phyloP scores from a whole-genome alignment of 495 filamentous ascomycete species.

The Bombardia bombarda region DNA sequence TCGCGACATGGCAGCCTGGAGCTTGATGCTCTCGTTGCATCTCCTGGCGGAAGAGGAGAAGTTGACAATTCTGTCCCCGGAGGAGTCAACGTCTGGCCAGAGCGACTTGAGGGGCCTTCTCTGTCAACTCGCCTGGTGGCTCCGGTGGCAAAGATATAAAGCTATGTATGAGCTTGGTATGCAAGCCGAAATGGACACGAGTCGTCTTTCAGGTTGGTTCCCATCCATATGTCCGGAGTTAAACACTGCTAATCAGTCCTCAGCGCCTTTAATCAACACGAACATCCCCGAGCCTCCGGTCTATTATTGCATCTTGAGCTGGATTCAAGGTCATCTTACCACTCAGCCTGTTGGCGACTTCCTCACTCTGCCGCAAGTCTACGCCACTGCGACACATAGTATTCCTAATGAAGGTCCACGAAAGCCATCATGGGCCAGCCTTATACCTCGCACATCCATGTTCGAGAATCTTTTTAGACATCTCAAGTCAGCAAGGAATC shows the following conservation, averaged over 20 bases:
- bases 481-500: slow-evolving; percentile 27
- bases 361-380: slow-evolving; percentile 51
- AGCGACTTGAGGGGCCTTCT: slow-evolving; percentile 60
- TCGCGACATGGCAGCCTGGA: slow-evolving; percentile 53
- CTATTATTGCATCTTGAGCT: slow-evolving; percentile 55
- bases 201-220: slow-evolving; percentile 19
- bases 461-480: slow-evolving; percentile 50
- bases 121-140: slow-evolving; percentile 73
- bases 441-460: slow-evolving; percentile 54
- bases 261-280: slow-evolving; percentile 9
- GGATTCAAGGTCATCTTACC: slow-evolving; percentile 61
- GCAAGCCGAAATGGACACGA: slow-evolving; percentile 28
- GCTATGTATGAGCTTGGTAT: slow-evolving; percentile 66
- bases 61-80: slow-evolving; percentile 56
- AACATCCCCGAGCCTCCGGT: slow-evolving; percentile 48
- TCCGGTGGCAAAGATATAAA: slow-evolving; percentile 74
- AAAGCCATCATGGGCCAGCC: slow-evolving; percentile 15
- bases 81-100: slow-evolving; percentile 42
- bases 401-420: slow-evolving; percentile 3
- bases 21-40: slow-evolving; percentile 71
- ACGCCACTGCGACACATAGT: slow-evolving; percentile 8
- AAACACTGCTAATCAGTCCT: slow-evolving; percentile 10
- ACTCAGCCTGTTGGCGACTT: slow-evolving; percentile 39
- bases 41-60: slow-evolving; percentile 83
- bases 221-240: background rate